These are phyloP conservation scores for Skeletonema menzelii DNA, from an alignment of 108 stramenopile genomes.

Conservation along the genomic window DNA sequence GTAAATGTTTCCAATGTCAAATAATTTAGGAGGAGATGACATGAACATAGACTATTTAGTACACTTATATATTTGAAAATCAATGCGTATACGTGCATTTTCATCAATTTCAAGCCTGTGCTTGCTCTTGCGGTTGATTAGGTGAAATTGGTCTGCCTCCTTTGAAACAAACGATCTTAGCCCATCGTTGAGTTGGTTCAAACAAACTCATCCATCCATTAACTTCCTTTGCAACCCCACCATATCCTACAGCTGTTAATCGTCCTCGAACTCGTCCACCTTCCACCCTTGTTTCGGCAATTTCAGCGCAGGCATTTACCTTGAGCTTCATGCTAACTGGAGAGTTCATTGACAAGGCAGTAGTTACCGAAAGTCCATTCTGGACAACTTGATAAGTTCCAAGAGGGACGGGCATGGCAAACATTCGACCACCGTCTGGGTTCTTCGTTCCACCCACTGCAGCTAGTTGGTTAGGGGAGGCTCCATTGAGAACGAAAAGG, in stretches of 20 bases:
- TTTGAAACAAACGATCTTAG: conserved; percentile 47
- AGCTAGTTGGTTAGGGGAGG: background rate
- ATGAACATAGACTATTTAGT: background rate
- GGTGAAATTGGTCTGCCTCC: conserved; percentile 23
- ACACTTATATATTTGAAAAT: background rate
- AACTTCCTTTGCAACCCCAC: conserved; percentile 12
- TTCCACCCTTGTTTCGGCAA: conserved; percentile 41
- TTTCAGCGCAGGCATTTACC: conserved; percentile 27
- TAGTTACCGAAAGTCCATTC: conserved; percentile 23
- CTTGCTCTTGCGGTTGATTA: background rate
- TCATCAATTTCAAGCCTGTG: background rate
- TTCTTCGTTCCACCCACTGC: background rate
- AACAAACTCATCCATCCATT: conserved; percentile 43
- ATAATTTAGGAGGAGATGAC: background rate
- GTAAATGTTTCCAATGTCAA: too few species aligned
- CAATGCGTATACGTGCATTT: background rate
- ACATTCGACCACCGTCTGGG: conserved; percentile 19
- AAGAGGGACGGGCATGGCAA: conserved; percentile 44
- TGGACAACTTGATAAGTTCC: conserved; percentile 37
- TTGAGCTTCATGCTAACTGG: conserved; percentile 22
- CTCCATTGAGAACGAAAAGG: conserved; percentile 15
- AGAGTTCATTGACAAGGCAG: conserved; percentile 23
- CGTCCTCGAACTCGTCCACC: conserved; percentile 40
- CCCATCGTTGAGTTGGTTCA: conserved; percentile 40
- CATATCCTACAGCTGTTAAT: conserved; percentile 15